Evolutionary conservation across 2,329 filamentous ascomycete genomes (phyloP), one percentile per base, ranked within the genome.

Genomic region (Seiridium cupressi): DNA sequence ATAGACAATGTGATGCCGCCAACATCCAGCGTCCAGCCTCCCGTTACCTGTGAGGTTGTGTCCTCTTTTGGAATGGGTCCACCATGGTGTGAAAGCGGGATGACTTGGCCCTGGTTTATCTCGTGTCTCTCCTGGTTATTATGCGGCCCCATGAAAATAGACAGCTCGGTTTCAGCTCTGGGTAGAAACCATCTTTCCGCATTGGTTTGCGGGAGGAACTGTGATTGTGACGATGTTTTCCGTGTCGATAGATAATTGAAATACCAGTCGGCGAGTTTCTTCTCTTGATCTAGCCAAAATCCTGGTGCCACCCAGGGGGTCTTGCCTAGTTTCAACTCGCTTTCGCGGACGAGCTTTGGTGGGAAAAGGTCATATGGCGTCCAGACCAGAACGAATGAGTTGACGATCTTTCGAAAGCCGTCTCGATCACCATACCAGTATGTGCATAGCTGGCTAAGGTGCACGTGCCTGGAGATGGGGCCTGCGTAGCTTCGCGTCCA

Each of bases 21-120:
- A 0, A 79, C 75, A 60, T 87, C 81, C 11, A 87, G 66, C 63
- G 85, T 72, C 81, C 82, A 86, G 3, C 82, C 83, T 65, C 67
- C 66, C 9, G 6, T n/a, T 26, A 57, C 60, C 13, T 63, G 58
- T n/a, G 35, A 47, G 3, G 63, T 60, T 9, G 63, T 42, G 35
- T 51, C 49, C 6, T 68, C 57, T 42, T 61, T 61, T 5, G 32
- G 2, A 7, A 69, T 63, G 2, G 68, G 69, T 10, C 61, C 46
- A 7, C 69, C 69, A 9, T 62, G 48, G 13, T 66, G 65, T 7
- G 67, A 68, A 44, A 72, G 66, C 10, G 65, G 38, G 44, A 73
- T 65, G 51, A 56, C 63, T 44, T 68, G 60, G 5, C 68, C 67
- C 42, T 68, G 67, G 31, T 63, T 62, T 18, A 72, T 63, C 10